Percentiles rank a stretch among this genome's conserved stretches.
phyloP scores from a whole-genome alignment of 345 rosid species.

The Moringa oleifera region DNA sequence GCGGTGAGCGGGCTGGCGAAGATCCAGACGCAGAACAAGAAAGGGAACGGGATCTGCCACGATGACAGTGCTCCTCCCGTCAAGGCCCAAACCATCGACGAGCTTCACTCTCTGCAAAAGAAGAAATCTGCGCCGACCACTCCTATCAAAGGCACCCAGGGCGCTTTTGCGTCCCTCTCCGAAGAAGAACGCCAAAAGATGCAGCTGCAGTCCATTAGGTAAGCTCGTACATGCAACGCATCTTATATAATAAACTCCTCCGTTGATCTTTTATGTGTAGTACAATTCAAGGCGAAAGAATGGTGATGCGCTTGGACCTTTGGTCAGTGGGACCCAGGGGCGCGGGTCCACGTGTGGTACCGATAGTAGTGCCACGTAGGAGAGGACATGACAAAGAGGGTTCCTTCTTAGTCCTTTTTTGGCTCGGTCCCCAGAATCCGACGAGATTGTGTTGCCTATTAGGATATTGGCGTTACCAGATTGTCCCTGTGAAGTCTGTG shows the following conservation, averaged over 20 bases:
- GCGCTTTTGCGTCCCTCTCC: slow-evolving; percentile 38
- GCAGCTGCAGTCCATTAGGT: slow-evolving; percentile 98
- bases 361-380: background rate
- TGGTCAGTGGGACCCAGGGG: background rate
- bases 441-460: too few species aligned
- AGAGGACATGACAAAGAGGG: too few species aligned
- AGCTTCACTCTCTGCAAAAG: slow-evolving; percentile 89
- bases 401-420: too few species aligned
- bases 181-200: slow-evolving; percentile 76
- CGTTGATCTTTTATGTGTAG: too few species aligned
- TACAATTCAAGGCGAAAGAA: too few species aligned
- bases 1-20: background rate
- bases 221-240: background rate
- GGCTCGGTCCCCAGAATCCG: too few species aligned
- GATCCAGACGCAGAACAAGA: slow-evolving; percentile 12
- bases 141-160: slow-evolving; percentile 44
- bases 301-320: background rate
- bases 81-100: slow-evolving; percentile 81
- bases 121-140: slow-evolving; percentile 82
- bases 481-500: background rate
- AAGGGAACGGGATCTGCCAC: slow-evolving; percentile 45
- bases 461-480: background rate
- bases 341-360: background rate
- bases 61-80: slow-evolving; percentile 74
- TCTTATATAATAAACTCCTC: too few species aligned